Base-by-base conservation (phyloP, 345 rosid species). In the Eucalyptus victrix region DNA sequence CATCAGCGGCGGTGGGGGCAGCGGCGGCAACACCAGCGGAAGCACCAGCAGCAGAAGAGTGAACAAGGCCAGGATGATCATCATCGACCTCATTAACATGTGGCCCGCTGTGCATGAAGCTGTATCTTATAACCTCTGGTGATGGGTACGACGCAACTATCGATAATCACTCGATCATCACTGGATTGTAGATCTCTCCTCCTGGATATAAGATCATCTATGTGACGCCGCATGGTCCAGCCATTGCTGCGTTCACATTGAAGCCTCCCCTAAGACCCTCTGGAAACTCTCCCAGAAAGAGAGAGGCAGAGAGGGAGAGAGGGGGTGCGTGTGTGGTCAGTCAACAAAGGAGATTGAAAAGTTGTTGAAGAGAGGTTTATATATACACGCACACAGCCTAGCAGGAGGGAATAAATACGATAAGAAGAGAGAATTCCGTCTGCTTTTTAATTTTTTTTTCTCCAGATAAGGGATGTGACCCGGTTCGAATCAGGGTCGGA, bases 1-100 rank as follows among this genome's bases (percentile, higher is more conserved):
- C 89, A 91, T 40, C 86, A 87, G 49, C 26, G 93, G 93, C 21
- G 93, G 93, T 6, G 93, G 93, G 5, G 93, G 93, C 53, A 91
- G 58, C 11, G 92, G 93, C 4, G 93, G 93, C 88, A 92, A 47
- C 80, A 92, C 50, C 30, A 91, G 90, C 45, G 93, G 93, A 12
- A 92, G 90, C 42, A 91, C 50, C 26, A 92, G 86, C 26, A 92
- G 89, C n/a, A 60, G 62, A 49, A 91, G 21, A 7, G 91, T 56
- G 16, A 92, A 72, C 37, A 92, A 12, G 72, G 60, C 76, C 56
- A 90, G 88, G 87, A 92, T 56, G 40, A 91, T 76, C 69, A 54
- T n/a, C 51, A 90, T 54, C 54, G 90, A 88, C 90, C 65, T 67
- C 83, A 86, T 76, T 12, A 76, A 42, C 83, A 37, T 76, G 83